Base-by-base conservation (phyloP, 768 basidiomycete species). In the Peribolospora kevripleyi region DNA sequence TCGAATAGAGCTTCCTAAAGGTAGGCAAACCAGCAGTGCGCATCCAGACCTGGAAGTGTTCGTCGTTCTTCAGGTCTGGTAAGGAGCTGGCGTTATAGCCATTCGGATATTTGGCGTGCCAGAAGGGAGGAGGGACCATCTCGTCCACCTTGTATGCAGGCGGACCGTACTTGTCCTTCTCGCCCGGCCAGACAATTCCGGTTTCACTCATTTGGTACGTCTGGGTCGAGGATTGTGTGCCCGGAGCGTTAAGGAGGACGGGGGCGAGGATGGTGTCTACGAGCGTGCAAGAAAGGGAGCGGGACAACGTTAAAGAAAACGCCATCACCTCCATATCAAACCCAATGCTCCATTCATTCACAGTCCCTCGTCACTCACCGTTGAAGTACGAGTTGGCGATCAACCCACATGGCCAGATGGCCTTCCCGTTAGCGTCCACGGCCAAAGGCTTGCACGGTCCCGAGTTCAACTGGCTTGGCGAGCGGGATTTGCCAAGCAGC, bases 11-110 rank as follows among this genome's bases (percentile, higher is more conserved):
- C 69, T 98, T 97, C 41, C 86, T 80, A 68, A 98, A 98, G 5
- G 91, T 95, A 7, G 93, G 93, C 50, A 97, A 68, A 9, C 91
- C 93, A 0, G 93, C 86, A 2, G 90, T 93, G 56, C 91, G 77
- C 93, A 98, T 98, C 93, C 93, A 98, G 65, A 91, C 90, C 69
- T 97, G 91, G 72, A 98, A 97, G 62, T 84, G 88, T 67, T 95
- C 84, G 63, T 97, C 80, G 2, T 61, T 60, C 53, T 72, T 70
- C 42, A 97, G 71, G 64, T 93, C 70, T 2, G 87, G 90, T 14
- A 80, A 47, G 39, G 54, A 45, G n/a, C 8, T 55, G 36, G 14
- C 55, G 3, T 77, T 78, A 68, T 93, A 95, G 55, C 75, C 75
- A 58, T 81, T 66, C 1, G 86, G 85, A 70, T 73, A 95, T 54